These are phyloP conservation scores for Fusarium aywerte DNA, from an alignment of 2,329 filamentous ascomycete species.

Conservation along the genomic window DNA sequence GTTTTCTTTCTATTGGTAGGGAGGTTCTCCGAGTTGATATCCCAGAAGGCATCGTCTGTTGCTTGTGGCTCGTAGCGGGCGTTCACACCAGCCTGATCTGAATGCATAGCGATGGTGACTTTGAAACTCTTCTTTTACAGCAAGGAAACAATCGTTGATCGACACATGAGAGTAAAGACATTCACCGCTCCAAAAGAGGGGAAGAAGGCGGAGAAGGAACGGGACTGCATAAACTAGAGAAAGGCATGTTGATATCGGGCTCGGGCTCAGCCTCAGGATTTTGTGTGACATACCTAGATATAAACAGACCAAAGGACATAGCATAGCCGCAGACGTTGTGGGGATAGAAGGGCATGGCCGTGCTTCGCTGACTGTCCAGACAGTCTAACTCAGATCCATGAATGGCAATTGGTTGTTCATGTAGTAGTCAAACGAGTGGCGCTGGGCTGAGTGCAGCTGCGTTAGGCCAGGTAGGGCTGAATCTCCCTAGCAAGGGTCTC, in stretches of 20 bases:
- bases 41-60: constrained; percentile 40
- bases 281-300: not conserved
- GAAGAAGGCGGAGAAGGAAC: not conserved
- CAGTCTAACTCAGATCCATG: not conserved
- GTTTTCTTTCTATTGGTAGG: constrained; percentile 27
- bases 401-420: not conserved
- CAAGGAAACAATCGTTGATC: not conserved
- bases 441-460: constrained; percentile 1
- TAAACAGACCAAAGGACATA: constrained; percentile 18
- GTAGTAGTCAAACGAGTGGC: constrained; percentile 17
- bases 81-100: constrained; percentile 29
- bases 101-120: constrained; percentile 33
- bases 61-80: constrained; percentile 42
- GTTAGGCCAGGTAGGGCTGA: constrained; percentile 14
- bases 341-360: not conserved
- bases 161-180: not conserved
- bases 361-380: constrained; percentile 1
- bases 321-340: not conserved
- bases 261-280: constrained; percentile 12
- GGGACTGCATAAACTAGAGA: not conserved
- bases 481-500: not conserved
- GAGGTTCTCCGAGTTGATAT: constrained; percentile 25
- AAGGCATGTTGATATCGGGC: not conserved
- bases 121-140: not conserved
- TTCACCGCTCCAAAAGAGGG: not conserved